Base-by-base conservation (phyloP, 257 asterid species). In the Petunia axillaris region DNA sequence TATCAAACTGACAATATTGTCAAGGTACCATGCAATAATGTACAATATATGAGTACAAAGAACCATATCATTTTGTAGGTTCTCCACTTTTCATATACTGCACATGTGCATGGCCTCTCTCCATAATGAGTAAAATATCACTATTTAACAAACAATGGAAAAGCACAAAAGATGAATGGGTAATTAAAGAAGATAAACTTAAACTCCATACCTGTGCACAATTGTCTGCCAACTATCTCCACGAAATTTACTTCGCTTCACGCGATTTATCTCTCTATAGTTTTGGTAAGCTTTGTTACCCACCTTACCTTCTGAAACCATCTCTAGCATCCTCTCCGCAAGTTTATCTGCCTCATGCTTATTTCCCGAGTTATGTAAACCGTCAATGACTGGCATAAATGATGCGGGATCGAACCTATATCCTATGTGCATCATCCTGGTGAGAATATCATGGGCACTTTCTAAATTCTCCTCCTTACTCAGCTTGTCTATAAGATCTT, bases 371-470 rank as follows among this genome's bases (percentile, higher is more conserved):
- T 82, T 89, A 65, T 82, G 85, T 66, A 95, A 86, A 81, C 86
- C 87, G 76, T 93, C 97, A 79, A 95, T 92, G 85, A 93, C 91
- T 64, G 97, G 95, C 97, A 93, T 86, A 86, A 93, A 92, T 15
- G 88, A 80, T 66, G 95, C 98, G 80, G 96, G 93, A 80, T 93
- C 98, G 85, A 95, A 89, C 57, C 79, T 90, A 84, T 87, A 91
- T 50, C 93, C 97, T 62, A 84, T 82, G 79, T 80, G 81, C 82
- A 91, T 67, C 99, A 93, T 87, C 85, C 87, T 90, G 73, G 85
- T 87, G 70, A 95, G 89, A 80, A 92, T 82, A 79, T 84, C 88
- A 75, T 60, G 80, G 71, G 94, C 97, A 77, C 60, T 82, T 86
- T 90, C 93, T 57, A 86, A 77, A 81, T 84, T 85, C 76, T 90